These are phyloP conservation scores for Dillenia turbinata DNA, from an alignment of 164 flowering plant species.

Conservation along the genomic window DNA sequence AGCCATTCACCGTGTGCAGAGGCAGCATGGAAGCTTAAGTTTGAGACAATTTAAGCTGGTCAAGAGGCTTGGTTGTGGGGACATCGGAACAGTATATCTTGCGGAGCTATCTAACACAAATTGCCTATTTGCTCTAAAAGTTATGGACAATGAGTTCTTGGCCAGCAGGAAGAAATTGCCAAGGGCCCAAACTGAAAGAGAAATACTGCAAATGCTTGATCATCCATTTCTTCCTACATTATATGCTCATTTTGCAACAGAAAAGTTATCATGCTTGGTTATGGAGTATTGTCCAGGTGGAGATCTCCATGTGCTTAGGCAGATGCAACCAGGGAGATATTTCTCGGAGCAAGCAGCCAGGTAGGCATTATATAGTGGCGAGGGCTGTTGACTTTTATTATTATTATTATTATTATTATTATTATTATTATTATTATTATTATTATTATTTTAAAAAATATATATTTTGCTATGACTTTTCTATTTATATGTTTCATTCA, in stretches of 20 bases:
- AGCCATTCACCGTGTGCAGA: constrained; percentile 49
- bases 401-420: not conserved
- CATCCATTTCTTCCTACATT: constrained; percentile 92
- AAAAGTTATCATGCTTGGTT: constrained; percentile 68
- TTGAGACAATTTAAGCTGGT: constrained; percentile 65
- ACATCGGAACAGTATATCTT: constrained; percentile 84
- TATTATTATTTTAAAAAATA: not conserved
- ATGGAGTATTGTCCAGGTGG: constrained; percentile 95
- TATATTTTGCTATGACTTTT: not conserved
- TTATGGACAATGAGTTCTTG: constrained; percentile 77
- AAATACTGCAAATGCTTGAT: constrained; percentile 74
- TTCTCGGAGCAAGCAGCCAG: constrained; percentile 80
- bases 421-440: not conserved
- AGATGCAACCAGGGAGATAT: constrained; percentile 52
- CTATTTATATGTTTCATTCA: not conserved
- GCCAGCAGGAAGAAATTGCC: constrained; percentile 50
- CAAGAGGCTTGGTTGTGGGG: constrained; percentile 85
- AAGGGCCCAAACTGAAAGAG: constrained; percentile 79
- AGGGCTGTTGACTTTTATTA: not conserved
- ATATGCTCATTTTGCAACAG: constrained; percentile 65
- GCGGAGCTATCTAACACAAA: constrained; percentile 61
- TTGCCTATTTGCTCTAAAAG: constrained; percentile 78
- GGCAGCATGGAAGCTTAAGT: constrained; percentile 51
- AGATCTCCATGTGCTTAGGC: constrained; percentile 82
- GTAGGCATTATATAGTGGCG: constrained; percentile 20